phyloP scores from a whole-genome alignment of 129 eudicot genomes.

The Oenanthe sinensis region DNA sequence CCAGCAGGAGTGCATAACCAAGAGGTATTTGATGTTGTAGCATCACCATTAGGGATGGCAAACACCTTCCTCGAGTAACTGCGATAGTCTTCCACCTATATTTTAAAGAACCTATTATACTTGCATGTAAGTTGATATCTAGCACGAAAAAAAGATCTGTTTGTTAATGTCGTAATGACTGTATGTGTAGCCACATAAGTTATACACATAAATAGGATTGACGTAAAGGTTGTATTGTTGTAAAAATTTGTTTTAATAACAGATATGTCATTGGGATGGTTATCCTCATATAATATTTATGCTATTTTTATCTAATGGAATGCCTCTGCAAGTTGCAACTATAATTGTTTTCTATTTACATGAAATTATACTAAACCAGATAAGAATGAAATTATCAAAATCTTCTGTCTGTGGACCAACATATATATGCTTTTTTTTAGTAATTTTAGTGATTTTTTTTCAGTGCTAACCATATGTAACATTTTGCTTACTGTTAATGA shows the following conservation, averaged over 20 bases:
- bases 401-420: not conserved
- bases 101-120: not conserved
- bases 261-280: not conserved
- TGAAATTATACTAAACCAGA: not conserved
- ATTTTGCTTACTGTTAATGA: not conserved
- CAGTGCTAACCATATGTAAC: not conserved
- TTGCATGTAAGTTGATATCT: not conserved
- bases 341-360: not conserved
- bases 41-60: not conserved
- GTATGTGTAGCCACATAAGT: not conserved
- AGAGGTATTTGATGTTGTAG: not conserved
- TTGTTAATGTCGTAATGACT: not conserved
- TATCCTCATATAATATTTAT: not conserved
- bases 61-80: not conserved
- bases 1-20: not conserved
- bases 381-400: not conserved
- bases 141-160: not conserved
- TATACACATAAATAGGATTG: not conserved
- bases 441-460: not conserved
- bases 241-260: not conserved
- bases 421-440: not conserved
- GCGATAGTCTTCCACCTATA: not conserved
- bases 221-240: not conserved
- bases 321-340: not conserved
- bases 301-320: not conserved